Conservation (phyloP, 441 rosid species). For the Metrosideros polymorpha region DNA sequence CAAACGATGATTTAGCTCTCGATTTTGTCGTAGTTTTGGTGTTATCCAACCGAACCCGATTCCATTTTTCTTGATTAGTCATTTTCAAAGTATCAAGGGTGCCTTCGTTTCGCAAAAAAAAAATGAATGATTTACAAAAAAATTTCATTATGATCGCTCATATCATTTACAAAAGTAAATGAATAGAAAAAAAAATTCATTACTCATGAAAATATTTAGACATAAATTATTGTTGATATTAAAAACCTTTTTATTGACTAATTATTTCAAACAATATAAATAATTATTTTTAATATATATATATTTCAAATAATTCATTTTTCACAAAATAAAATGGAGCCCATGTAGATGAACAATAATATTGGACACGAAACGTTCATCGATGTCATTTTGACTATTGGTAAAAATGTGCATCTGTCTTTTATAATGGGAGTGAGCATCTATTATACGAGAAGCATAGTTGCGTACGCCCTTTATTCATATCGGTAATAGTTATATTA, state of each 20-base stretch:
- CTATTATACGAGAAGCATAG: background rate
- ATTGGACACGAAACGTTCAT: rapidly evolving
- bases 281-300: too few species aligned
- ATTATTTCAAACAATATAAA: too few species aligned
- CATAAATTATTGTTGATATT: too few species aligned
- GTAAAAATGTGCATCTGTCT: rapidly evolving
- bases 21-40: background rate
- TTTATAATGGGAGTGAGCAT: background rate
- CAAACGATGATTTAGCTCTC: background rate
- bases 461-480: background rate
- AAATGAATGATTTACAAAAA: too few species aligned
- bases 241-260: too few species aligned
- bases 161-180: too few species aligned
- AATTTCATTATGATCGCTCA: too few species aligned
- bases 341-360: background rate
- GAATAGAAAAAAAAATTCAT: too few species aligned
- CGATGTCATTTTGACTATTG: background rate
- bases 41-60: background rate
- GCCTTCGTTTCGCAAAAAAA: too few species aligned
- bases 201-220: too few species aligned
- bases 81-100: background rate
- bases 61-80: background rate
- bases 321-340: too few species aligned
- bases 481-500: background rate
- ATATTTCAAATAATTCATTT: too few species aligned